These are phyloP conservation scores for Moniliella sp. DNA, from an alignment of 1,284 basidiomycete species.

Conservation along the genomic window DNA sequence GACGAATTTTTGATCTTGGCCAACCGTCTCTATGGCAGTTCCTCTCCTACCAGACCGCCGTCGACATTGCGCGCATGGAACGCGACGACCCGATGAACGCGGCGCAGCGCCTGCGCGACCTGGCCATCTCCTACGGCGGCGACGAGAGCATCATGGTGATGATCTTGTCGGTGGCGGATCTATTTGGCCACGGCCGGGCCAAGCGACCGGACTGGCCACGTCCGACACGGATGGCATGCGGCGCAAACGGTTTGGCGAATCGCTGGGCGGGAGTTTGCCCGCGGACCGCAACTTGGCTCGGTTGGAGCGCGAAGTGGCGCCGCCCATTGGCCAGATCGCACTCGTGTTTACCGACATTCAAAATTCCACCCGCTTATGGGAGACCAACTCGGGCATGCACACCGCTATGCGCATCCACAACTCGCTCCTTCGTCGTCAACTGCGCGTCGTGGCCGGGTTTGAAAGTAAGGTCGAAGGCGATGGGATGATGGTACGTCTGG, in stretches of 20 bases:
- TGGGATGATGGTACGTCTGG: constrained; percentile 95
- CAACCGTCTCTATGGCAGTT: constrained; percentile 78
- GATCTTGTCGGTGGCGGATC: constrained; percentile 66
- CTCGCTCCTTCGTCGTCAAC: constrained; percentile 57
- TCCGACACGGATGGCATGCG: too few species aligned
- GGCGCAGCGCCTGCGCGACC: constrained; percentile 84
- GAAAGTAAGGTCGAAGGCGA: constrained; percentile 99
- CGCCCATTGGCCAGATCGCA: constrained; percentile 70
- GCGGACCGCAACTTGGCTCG: constrained; percentile 37
- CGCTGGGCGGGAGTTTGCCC: constrained; percentile 15
- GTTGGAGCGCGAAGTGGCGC: constrained; percentile 59
- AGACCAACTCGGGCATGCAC: constrained; percentile 85
- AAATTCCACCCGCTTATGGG: constrained; percentile 92
- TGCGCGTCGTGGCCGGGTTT: constrained; percentile 81
- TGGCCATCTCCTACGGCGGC: constrained; percentile 88
- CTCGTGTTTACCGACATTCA: constrained; percentile 95
- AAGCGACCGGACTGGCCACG: too few species aligned
- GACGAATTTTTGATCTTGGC: constrained; percentile 95
- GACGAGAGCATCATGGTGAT: constrained; percentile 90
- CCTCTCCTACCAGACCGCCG: constrained; percentile 81
- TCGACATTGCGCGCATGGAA: constrained; percentile 77
- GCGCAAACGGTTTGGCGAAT: too few species aligned
- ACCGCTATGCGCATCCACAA: constrained; percentile 85
- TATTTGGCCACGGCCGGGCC: constrained; percentile 40
- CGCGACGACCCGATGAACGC: constrained; percentile 76